Evolutionary conservation across 306 rosid species (phyloP), one percentile per base, ranked within the genome.

Genomic region (Oemleria cerasiformis): DNA sequence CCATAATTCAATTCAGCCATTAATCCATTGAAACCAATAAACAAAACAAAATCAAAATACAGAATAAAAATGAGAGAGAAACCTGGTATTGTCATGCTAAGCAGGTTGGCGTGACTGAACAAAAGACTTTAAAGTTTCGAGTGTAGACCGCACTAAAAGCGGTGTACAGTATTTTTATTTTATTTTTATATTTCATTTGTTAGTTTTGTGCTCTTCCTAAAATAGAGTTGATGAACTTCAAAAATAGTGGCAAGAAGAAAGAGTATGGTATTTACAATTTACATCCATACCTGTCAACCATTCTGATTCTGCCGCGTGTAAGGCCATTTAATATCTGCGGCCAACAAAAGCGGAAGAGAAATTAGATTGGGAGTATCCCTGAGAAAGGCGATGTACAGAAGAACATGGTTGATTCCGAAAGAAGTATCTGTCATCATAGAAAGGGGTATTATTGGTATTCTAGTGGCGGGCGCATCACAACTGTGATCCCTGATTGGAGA

Each of bases 71-170:
- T 4, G 14, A 59, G 73, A 58, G 4, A 72, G 67, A 73, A 50
- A 78, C 82, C 82, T 78, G 78, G 6, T 78, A 20, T 43, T 2
- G 68, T 0, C 50, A 69, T 68, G 64, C 39, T 1, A 30, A 30
- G 36, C 36, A 30, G 36, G 36, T 51, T 16, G 58, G 6, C n/a
- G 72, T 17, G 15, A 45, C 50, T n/a, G 62, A 34, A 45, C 5
- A 21, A 2, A 6, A 21, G 40, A 2, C 6, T 19, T 12, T 6
- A 16, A 57, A 12, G 62, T 25, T 13, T n/a, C 17, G 0, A 38
- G 56, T 10, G 44, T 12, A 3, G 30, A 53, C 4, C 14, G 20
- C 54, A 12, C 61, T 1, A 42, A 16, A 51, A 68, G 10, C 21
- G 73, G 50, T 4, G 63, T 19, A 39, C 50, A 0, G 38, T 20